These are phyloP conservation scores for Polyplosphaeria fusca DNA, from an alignment of 495 filamentous ascomycete species.

Conservation along the genomic window DNA sequence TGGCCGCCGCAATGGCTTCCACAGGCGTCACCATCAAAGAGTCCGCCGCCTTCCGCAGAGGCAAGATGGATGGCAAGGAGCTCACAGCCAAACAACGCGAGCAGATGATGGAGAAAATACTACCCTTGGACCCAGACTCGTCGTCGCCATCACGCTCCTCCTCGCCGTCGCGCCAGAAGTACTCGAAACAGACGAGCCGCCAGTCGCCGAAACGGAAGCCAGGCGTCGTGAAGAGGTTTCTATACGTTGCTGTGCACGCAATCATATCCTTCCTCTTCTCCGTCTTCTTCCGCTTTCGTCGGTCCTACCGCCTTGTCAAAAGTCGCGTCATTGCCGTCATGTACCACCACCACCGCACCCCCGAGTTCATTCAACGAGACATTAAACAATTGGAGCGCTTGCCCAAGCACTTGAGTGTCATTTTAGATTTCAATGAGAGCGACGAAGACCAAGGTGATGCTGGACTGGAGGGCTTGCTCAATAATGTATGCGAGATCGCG, in stretches of 20 bases:
- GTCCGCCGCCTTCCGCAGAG: conserved; percentile 58
- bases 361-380: conserved; percentile 84
- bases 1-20: conserved; percentile 26
- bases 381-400: conserved; percentile 68
- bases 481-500: conserved; percentile 83
- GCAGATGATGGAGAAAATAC: conserved; percentile 68
- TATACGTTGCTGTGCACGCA: conserved; percentile 67
- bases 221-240: conserved; percentile 61
- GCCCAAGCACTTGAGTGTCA: conserved; percentile 82
- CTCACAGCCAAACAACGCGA: conserved; percentile 67
- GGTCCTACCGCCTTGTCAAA: conserved; percentile 70
- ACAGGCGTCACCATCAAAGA: conserved; percentile 57
- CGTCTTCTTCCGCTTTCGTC: conserved; percentile 75
- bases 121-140: conserved; percentile 56
- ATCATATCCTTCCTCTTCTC: conserved; percentile 79
- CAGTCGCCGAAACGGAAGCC: conserved; percentile 55
- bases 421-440: conserved; percentile 72
- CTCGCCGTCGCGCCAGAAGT: conserved; percentile 33
- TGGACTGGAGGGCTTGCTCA: conserved; percentile 73
- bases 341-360: conserved; percentile 90
- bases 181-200: conserved; percentile 29
- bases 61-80: conserved; percentile 57
- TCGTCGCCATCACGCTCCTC: background rate
- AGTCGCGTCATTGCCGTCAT: conserved; percentile 74
- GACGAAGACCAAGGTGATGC: conserved; percentile 63